Conservation (phyloP, 2,329 filamentous ascomycete genomes). For the Botryosphaeria dothidea region DNA sequence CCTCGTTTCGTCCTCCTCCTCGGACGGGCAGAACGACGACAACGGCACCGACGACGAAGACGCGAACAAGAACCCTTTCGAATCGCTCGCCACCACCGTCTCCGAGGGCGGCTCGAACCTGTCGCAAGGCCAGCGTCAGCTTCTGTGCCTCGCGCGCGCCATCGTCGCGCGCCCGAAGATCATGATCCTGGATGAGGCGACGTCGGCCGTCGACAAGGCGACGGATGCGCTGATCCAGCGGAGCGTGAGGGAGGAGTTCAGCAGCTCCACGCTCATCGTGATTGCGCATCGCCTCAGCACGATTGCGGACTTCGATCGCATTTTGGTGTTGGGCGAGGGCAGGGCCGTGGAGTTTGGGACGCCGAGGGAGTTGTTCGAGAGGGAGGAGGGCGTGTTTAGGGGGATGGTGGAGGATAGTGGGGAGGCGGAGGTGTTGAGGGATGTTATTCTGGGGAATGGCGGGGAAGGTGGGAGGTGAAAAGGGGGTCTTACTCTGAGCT, state of each 20-base stretch:
- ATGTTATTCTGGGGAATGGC: constrained; percentile 8
- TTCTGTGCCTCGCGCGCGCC: constrained; percentile 27
- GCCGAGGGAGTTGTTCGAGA: constrained; percentile 10
- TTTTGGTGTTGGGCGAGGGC: constrained; percentile 29
- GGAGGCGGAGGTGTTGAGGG: constrained; percentile 2
- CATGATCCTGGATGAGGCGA: constrained; percentile 80
- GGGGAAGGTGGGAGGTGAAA: neutral
- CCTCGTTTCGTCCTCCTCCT: constrained; percentile 45
- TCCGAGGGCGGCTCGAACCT: constrained; percentile 25
- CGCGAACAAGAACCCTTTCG: constrained; percentile 24
- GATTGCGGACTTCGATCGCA: constrained; percentile 27
- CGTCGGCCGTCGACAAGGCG: constrained; percentile 53
- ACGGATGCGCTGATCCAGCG: constrained; percentile 26
- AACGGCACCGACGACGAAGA: neutral
- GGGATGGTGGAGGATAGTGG: constrained; percentile 19
- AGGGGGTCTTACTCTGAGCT: too few species aligned
- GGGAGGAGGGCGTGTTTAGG: constrained; percentile 6
- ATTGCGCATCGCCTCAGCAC: constrained; percentile 32
- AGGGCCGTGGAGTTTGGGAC: constrained; percentile 25
- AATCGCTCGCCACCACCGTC: constrained; percentile 22
- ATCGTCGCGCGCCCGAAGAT: constrained; percentile 61
- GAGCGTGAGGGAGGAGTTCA: constrained; percentile 25
- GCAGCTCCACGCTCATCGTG: constrained; percentile 25
- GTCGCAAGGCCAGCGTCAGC: constrained; percentile 26
- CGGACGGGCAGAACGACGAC: neutral